Evolutionary conservation across 495 filamentous ascomycete species (phyloP), one percentile per base, ranked within the genome.

Genomic region (Penicillium steckii): DNA sequence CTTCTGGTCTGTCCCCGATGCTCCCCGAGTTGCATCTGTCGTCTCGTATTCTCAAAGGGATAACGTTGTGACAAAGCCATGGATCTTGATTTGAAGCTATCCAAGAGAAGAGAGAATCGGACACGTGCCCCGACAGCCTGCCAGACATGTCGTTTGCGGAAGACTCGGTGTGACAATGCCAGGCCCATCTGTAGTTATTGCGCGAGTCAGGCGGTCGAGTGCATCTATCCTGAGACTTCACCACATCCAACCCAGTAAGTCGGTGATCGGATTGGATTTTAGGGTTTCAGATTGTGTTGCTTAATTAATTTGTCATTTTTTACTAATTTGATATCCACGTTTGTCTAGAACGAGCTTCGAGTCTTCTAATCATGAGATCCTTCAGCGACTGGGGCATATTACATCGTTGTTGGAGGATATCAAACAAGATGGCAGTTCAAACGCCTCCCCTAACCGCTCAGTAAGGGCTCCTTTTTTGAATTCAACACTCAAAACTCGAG

Each of bases 151-250:
- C 60, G 63, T 27, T 27, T 61, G 30, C 63, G 63, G 32, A 66
- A 66, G 50, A 66, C 63, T 30, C 63, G 63, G 52, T 66, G 63
- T 41, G 60, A 66, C 55, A 66, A 66, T 59, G 15, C 30, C 10
- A 57, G 63, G 29, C 63, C 63, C 17, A 40, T 50, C 21, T 66
- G 63, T 61, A 66, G 60, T 48, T 66, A 66, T 38, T 66, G 63
- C 43, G 46, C 55, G 27, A 8, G 52, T 23, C 63, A 66, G 48
- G 55, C 55, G 44, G 52, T 59, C 10, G 52, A 59, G 32, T 66
- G 63, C 45, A 54, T 61, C 55, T 66, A 64, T 45, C 63, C 63
- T 35, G 60, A 64, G 27, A 50, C 60, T 10, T 66, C 57, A 13
- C 55, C 63, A 19, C 60, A 45, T 7, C 45, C 46, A 41, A 48